Evolutionary conservation across 306 rosid genomes (phyloP).

Genomic region (Argentina anserina): DNA sequence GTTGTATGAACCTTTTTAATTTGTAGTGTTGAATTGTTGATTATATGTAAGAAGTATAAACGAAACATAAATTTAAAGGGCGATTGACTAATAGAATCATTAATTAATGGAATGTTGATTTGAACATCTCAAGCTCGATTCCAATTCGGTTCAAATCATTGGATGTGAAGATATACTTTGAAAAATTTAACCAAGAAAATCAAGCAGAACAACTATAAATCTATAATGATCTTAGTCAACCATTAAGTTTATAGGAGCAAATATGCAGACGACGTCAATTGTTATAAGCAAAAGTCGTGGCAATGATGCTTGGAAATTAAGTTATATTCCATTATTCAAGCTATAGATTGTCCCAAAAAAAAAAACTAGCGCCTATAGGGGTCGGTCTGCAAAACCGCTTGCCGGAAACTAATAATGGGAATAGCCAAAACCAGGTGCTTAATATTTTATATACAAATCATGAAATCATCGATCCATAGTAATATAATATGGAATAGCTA

Average conservation of each 20-base stretch:
- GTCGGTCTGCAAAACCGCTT: slow-evolving; percentile 1
- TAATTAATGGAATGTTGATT: too few species aligned
- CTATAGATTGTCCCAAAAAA: too few species aligned
- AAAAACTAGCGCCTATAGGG: too few species aligned
- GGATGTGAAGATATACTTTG: background rate
- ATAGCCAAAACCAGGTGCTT: background rate
- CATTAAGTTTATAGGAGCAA: background rate
- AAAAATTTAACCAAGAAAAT: background rate
- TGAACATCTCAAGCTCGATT: background rate
- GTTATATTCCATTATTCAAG: background rate
- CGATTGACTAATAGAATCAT: too few species aligned
- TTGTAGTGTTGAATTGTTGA: too few species aligned
- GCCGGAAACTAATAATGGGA: background rate
- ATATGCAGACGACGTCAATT: background rate
- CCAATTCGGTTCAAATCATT: background rate
- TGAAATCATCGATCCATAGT: background rate
- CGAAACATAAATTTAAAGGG: too few species aligned
- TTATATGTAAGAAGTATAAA: too few species aligned
- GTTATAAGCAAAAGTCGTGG: background rate
- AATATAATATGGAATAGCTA: background rate
- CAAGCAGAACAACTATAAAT: background rate
- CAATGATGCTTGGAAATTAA: background rate
- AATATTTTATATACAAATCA: background rate
- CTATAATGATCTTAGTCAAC: background rate
- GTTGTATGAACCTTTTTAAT: too few species aligned